phyloP scores from a whole-genome alignment of 345 rosid species.

The Eucalyptus virginea region DNA sequence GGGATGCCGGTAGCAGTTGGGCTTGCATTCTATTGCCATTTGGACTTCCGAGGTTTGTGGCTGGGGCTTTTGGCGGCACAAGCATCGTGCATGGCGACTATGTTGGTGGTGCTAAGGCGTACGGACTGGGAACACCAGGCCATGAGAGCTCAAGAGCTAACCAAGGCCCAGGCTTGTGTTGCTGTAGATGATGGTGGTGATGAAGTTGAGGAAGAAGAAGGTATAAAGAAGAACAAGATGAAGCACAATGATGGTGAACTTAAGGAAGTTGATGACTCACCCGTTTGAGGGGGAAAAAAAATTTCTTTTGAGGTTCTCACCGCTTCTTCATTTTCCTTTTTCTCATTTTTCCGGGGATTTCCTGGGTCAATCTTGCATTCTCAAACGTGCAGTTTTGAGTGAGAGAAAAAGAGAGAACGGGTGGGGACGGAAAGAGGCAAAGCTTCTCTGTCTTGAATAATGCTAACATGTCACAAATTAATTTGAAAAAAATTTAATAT shows the following conservation, averaged over 20 bases:
- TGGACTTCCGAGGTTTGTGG: conserved; percentile 10
- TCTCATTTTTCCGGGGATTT: not conserved
- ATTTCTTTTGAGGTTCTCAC: not conserved
- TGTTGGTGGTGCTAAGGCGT: not conserved
- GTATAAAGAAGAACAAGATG: not conserved
- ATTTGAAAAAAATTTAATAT: not conserved
- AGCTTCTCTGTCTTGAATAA: not conserved
- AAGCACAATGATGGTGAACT: not conserved
- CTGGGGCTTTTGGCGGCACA: conserved; percentile 13
- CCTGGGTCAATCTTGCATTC: not conserved
- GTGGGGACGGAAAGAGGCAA: not conserved
- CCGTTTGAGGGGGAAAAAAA: not conserved
- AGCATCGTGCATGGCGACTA: not conserved
- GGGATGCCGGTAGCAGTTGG: conserved; percentile 23
- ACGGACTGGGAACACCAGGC: conserved; percentile 9
- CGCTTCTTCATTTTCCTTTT: not conserved
- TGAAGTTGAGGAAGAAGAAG: not conserved
- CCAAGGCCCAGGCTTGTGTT: not conserved
- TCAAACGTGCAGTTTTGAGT: not conserved
- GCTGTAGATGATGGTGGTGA: not conserved
- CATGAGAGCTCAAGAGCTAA: conserved; percentile 3
- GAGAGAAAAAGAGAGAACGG: not conserved
- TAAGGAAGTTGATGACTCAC: not conserved
- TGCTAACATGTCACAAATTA: not conserved
- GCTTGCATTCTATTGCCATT: not conserved